Conservation (phyloP, 495 filamentous ascomycete species). For the Aspergillus funiculosus region DNA sequence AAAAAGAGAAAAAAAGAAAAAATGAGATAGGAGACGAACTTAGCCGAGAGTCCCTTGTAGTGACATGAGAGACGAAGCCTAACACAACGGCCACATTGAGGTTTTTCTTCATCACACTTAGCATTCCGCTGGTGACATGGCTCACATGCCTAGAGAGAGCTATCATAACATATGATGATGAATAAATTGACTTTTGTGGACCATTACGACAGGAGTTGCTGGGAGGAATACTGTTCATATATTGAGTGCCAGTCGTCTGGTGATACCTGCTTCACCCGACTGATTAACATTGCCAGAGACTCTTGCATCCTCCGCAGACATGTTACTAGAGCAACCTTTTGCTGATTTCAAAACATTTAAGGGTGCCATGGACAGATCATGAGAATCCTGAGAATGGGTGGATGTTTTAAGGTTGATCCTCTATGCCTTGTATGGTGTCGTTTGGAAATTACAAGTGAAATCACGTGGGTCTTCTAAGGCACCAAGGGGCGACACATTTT, state of each 20-base stretch:
- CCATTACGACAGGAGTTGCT: no score
- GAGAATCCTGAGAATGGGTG: no score
- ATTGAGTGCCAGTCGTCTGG: neutral
- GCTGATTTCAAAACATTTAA: neutral
- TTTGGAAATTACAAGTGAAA: no score
- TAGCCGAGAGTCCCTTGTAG: neutral
- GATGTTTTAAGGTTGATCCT: no score
- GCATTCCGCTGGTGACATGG: neutral
- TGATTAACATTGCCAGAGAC: neutral
- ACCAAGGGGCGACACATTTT: no score
- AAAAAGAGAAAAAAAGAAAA: no score
- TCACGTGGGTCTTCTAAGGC: no score
- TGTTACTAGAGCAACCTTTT: neutral
- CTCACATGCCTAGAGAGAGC: neutral
- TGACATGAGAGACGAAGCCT: neutral
- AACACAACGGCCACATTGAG: slow-evolving; percentile 1
- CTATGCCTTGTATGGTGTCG: no score
- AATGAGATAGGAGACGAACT: no score
- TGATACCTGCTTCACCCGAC: neutral
- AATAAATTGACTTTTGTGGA: no score
- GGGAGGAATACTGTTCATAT: no score
- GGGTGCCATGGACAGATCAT: no score
- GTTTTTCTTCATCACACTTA: slow-evolving; percentile 4
- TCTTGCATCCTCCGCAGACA: neutral
- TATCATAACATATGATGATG: neutral